These are phyloP conservation scores for Ganoderma meredithae DNA, from an alignment of 1,284 basidiomycete species.

Conservation along the genomic window DNA sequence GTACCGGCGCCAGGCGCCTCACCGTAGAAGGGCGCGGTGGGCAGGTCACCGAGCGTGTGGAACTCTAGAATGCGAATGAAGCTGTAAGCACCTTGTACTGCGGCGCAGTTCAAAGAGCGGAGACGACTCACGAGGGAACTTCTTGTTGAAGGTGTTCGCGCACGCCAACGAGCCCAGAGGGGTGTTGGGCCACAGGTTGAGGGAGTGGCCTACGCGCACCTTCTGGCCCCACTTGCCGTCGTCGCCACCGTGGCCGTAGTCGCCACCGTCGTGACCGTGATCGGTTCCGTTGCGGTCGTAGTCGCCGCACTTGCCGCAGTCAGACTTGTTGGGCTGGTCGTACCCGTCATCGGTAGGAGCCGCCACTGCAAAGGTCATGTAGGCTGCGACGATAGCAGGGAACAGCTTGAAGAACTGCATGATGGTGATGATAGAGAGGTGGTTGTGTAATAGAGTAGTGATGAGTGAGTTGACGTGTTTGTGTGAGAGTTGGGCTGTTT, in stretches of 20 bases:
- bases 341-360: background rate
- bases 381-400: background rate
- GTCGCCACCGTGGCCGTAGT: background rate
- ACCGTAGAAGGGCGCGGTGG: slow-evolving; percentile 1
- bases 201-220: background rate
- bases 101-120: too few species aligned
- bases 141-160: background rate
- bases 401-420: slow-evolving; percentile 1
- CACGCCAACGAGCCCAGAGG: slow-evolving; percentile 1
- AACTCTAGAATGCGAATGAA: background rate
- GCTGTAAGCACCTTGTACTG: background rate
- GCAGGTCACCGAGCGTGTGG: background rate
- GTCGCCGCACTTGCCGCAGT: background rate
- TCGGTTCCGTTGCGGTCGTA: background rate
- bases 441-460: background rate
- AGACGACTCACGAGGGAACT: background rate
- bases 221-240: background rate
- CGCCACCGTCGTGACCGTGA: background rate
- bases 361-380: background rate
- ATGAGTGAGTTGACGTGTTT: background rate
- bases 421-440: background rate
- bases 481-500: background rate
- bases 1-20: background rate
- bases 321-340: background rate
- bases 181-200: background rate